Percentiles rank a stretch among this genome's conserved stretches.
Evolutionary conservation across 2,329 filamentous ascomycete species (phyloP).

Genomic region (Arthrinium puccinioides): DNA sequence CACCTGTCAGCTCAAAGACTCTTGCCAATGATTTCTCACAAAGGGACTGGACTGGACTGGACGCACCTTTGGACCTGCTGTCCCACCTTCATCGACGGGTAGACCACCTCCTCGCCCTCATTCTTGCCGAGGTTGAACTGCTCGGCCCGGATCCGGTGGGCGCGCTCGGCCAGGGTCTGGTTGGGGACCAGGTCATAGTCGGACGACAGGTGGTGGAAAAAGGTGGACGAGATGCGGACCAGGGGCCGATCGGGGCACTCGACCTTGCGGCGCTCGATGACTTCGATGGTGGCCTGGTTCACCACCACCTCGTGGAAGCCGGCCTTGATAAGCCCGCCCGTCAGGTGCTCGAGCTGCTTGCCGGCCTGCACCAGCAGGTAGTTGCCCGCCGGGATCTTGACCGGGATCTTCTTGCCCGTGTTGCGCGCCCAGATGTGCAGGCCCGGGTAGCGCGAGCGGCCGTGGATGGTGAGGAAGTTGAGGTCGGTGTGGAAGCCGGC

Average conservation of each 20-base stretch:
- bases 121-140: slow-evolving; percentile 43
- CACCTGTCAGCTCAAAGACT: background rate
- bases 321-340: slow-evolving; percentile 53
- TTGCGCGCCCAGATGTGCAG: slow-evolving; percentile 58
- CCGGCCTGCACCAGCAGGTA: slow-evolving; percentile 55
- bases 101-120: slow-evolving; percentile 42
- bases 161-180: slow-evolving; percentile 36
- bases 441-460: slow-evolving; percentile 53
- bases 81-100: slow-evolving; percentile 50
- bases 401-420: slow-evolving; percentile 50
- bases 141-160: slow-evolving; percentile 34
- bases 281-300: slow-evolving; percentile 42
- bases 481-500: slow-evolving; percentile 59
- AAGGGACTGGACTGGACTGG: too few relatives aligned
- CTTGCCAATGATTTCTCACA: too few relatives aligned
- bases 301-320: slow-evolving; percentile 57
- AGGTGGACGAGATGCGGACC: slow-evolving; percentile 51
- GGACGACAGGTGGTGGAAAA: slow-evolving; percentile 54
- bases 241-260: slow-evolving; percentile 41
- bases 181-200: slow-evolving; percentile 49
- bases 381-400: slow-evolving; percentile 50
- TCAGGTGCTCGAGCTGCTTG: slow-evolving; percentile 56
- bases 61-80: slow-evolving; percentile 50
- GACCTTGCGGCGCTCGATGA: slow-evolving; percentile 33
- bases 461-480: slow-evolving; percentile 59